Evolutionary conservation across 2,329 filamentous ascomycete species (phyloP).

Genomic region (Aspergillus quadrilineatus): DNA sequence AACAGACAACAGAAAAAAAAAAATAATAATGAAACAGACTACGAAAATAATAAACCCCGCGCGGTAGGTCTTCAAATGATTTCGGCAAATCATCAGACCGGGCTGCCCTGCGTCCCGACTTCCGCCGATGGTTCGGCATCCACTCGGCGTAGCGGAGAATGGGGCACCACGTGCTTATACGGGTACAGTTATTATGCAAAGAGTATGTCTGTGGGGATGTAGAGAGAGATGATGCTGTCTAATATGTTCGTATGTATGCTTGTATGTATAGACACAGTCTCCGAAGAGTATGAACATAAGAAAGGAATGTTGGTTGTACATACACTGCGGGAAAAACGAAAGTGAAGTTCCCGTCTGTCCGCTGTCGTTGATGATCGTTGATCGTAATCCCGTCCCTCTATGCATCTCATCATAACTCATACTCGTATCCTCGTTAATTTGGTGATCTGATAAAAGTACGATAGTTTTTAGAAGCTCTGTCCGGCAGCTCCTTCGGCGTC

Average conservation of each 20-base stretch:
- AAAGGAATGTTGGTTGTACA: background rate
- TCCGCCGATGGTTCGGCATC: conserved; percentile 21
- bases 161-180: no score
- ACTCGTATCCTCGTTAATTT: background rate
- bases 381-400: conserved; percentile 1
- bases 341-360: background rate
- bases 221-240: background rate
- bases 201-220: background rate
- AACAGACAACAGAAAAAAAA: background rate
- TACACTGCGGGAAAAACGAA: background rate
- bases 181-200: background rate
- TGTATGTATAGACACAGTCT: background rate
- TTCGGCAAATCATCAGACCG: conserved; percentile 22
- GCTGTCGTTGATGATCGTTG: background rate
- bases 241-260: background rate
- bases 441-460: background rate
- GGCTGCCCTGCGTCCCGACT: conserved; percentile 19
- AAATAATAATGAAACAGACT: conserved; percentile 10
- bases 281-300: background rate
- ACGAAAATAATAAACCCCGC: conserved; percentile 5
- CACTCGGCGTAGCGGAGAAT: conserved; percentile 16
- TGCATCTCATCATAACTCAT: conserved; percentile 9
- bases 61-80: conserved; percentile 5
- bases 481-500: conserved; percentile 23
- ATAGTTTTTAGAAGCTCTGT: background rate